A percentile compares a stretch with the other conserved stretches of the same genome.
phyloP scores from a whole-genome alignment of 2,329 filamentous ascomycete genomes.

The Calonectria honghensis region DNA sequence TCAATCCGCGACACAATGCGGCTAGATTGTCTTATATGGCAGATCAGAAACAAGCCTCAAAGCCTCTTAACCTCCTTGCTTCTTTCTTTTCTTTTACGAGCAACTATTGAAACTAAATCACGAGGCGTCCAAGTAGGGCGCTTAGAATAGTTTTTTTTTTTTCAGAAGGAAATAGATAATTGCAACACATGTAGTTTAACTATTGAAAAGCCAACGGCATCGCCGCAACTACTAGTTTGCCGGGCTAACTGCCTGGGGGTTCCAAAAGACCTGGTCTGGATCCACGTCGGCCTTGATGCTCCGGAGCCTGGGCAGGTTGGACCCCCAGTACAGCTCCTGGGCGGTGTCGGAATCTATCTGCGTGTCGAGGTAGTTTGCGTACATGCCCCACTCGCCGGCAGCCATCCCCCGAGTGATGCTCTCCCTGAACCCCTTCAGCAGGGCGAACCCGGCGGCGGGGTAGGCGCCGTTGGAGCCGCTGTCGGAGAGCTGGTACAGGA shows the following conservation, averaged over 20 bases:
- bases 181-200: neutral
- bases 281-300: slow-evolving; percentile 61
- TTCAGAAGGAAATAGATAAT: neutral
- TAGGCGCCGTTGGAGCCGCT: slow-evolving; percentile 55
- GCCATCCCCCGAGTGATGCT: slow-evolving; percentile 56
- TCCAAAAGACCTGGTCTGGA: slow-evolving; percentile 63
- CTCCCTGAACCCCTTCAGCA: slow-evolving; percentile 59
- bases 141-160: no score
- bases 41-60: slow-evolving; percentile 12
- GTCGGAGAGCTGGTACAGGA: slow-evolving; percentile 71
- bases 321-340: slow-evolving; percentile 61
- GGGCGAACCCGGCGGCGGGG: slow-evolving; percentile 58
- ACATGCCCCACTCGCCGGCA: slow-evolving; percentile 61
- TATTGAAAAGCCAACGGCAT: neutral
- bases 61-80: slow-evolving; percentile 10
- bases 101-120: neutral
- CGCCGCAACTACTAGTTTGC: neutral
- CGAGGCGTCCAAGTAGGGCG: neutral
- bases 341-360: slow-evolving; percentile 58
- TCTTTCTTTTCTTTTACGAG: neutral
- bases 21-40: slow-evolving; percentile 3
- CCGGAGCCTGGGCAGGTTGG: slow-evolving; percentile 58
- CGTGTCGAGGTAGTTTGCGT: slow-evolving; percentile 65
- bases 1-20: neutral
- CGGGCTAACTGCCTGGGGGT: slow-evolving; percentile 59